Evolutionary conservation across 2,329 filamentous ascomycete species (phyloP).

Genomic region (Pseudogymnoascus sp.): DNA sequence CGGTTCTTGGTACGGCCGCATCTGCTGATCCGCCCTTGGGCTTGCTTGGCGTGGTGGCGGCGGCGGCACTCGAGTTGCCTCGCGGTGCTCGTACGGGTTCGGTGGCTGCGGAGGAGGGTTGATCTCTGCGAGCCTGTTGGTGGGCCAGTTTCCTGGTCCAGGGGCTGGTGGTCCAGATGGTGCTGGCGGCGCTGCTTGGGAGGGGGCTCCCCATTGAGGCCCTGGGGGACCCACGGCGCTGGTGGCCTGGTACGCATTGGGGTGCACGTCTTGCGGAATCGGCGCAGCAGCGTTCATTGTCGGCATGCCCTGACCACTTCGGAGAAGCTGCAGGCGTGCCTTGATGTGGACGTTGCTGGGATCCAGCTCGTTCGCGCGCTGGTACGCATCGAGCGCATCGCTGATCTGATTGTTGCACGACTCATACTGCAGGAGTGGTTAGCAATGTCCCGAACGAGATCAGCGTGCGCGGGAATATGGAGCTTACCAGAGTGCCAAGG

Average conservation of each 20-base stretch:
- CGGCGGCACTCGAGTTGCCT: constrained; percentile 59
- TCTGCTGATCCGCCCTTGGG: constrained; percentile 64
- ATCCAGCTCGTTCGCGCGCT: constrained; percentile 88
- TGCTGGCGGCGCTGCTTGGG: constrained; percentile 56
- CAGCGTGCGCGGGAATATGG: constrained; percentile 16
- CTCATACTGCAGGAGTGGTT: constrained; percentile 60
- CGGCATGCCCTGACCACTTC: constrained; percentile 66
- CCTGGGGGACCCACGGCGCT: constrained; percentile 76
- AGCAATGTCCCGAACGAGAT: constrained; percentile 19
- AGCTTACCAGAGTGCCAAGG: constrained; percentile 80
- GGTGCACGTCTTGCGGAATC: constrained; percentile 92
- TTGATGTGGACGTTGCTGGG: constrained; percentile 94
- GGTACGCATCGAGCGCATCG: constrained; percentile 92
- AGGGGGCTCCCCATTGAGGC: constrained; percentile 81
- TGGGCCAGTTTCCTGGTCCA: constrained; percentile 44
- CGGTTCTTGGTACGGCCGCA: constrained; percentile 59
- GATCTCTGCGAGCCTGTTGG: constrained; percentile 67
- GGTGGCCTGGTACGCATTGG: constrained; percentile 80
- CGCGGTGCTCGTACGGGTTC: constrained; percentile 75
- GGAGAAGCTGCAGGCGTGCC: constrained; percentile 79
- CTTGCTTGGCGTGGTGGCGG: constrained; percentile 65
- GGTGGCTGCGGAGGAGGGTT: constrained; percentile 66
- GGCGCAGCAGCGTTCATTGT: constrained; percentile 63
- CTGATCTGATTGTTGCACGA: constrained; percentile 98
- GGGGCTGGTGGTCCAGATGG: constrained; percentile 36